Percentiles rank a stretch among this genome's conserved stretches.
Conservation (phyloP, 2,329 filamentous ascomycete species). For the Colletotrichum limetticola region DNA sequence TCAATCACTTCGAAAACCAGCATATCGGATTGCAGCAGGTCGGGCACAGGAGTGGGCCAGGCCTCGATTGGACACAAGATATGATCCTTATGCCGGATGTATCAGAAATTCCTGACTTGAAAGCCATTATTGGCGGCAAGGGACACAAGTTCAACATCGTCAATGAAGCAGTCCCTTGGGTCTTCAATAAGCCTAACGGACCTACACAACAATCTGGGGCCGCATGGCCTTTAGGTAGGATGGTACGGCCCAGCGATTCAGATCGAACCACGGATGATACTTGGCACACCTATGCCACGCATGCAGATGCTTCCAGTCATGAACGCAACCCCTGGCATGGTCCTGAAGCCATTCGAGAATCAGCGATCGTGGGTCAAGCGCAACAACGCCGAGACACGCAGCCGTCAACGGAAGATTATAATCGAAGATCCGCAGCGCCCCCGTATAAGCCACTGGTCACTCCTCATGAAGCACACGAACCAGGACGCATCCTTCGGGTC, state of each 20-base stretch:
- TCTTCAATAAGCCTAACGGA: slow-evolving; percentile 38
- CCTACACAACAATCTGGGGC: not conserved
- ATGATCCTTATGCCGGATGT: slow-evolving; percentile 57
- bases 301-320: not conserved
- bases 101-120: slow-evolving; percentile 43
- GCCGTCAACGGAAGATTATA: not conserved
- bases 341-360: not conserved
- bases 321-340: not conserved
- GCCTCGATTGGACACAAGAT: slow-evolving; percentile 56
- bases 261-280: not conserved
- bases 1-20: slow-evolving; percentile 64
- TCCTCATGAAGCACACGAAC: not conserved
- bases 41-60: not conserved
- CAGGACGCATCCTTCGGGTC: not conserved
- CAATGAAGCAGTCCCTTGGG: slow-evolving; percentile 50
- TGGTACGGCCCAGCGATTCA: not conserved
- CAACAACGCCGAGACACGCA: not conserved
- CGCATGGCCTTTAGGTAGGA: not conserved
- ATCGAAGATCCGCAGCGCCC: not conserved
- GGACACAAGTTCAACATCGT: slow-evolving; percentile 48
- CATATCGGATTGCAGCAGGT: slow-evolving; percentile 41
- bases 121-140: slow-evolving; percentile 42
- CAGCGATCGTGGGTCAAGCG: too few relatives aligned
- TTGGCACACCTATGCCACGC: not conserved
- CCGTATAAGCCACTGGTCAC: not conserved